Evolutionary conservation across 257 asterid genomes (phyloP).

Genomic region (Ilex aquifolium): DNA sequence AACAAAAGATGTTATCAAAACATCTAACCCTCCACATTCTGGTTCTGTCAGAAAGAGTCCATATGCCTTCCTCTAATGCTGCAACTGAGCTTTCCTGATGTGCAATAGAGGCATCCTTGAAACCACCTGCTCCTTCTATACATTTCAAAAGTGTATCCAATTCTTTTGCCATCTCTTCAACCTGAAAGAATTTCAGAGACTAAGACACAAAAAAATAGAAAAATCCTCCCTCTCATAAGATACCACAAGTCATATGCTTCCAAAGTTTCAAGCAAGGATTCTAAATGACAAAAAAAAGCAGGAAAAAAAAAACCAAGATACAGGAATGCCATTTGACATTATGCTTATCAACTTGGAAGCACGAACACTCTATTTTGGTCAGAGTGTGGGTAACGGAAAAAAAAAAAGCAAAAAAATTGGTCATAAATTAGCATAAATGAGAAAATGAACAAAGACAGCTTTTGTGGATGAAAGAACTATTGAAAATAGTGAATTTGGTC

Average conservation of each 20-base stretch:
- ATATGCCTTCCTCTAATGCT: constrained; percentile 59
- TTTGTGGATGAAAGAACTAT: too few species aligned
- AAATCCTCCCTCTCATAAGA: not conserved
- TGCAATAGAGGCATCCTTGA: constrained; percentile 64
- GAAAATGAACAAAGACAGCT: too few species aligned
- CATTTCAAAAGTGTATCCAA: constrained; percentile 69
- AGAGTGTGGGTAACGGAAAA: too few species aligned
- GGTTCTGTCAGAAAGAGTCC: constrained; percentile 64
- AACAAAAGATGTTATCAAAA: constrained; percentile 2
- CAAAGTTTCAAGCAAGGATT: not conserved
- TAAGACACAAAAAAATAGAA: not conserved
- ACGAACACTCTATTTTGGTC: too few species aligned
- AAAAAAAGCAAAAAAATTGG: too few species aligned
- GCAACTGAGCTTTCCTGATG: constrained; percentile 46
- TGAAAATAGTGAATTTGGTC: too few species aligned
- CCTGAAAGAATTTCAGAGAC: constrained; percentile 40
- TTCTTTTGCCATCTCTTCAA: constrained; percentile 69
- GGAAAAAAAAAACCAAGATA: too few species aligned
- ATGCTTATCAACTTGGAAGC: too few species aligned
- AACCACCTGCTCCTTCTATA: constrained; percentile 78
- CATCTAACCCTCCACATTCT: constrained; percentile 63
- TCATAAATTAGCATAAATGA: too few species aligned
- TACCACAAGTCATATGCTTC: constrained; percentile 4
- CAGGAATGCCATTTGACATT: too few species aligned
- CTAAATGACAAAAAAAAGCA: not conserved